These are phyloP conservation scores for Kernera saxatilis DNA, from an alignment of 345 rosid genomes.

Conservation along the genomic window DNA sequence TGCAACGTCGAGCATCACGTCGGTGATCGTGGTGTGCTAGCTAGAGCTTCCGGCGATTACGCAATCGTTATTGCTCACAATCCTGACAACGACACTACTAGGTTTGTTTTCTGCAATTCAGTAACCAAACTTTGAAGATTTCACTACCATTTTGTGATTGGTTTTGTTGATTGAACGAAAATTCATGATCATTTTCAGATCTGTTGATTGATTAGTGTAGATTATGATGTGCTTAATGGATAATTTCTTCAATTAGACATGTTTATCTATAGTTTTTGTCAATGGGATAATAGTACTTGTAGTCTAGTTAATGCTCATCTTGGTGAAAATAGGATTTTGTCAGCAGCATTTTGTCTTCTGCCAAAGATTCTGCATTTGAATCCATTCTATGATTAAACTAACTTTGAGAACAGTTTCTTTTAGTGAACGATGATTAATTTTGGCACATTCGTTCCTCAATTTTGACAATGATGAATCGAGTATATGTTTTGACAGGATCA, in stretches of 20 bases:
- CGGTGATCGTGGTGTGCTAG: constrained; percentile 60
- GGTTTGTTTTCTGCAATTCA: constrained; percentile 21
- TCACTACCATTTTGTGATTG: background rate
- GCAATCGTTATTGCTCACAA: constrained; percentile 64
- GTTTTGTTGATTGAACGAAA: background rate
- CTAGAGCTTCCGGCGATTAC: constrained; percentile 55
- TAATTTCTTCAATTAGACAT: too few relatives aligned
- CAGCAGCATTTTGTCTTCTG: too few relatives aligned
- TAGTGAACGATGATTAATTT: background rate
- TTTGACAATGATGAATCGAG: background rate
- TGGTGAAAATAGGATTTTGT: background rate
- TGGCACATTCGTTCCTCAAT: background rate
- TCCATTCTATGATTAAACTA: background rate
- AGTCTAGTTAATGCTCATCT: background rate
- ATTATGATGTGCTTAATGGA: background rate
- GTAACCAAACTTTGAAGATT: background rate
- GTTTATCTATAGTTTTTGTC: too few relatives aligned
- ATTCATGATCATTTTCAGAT: background rate
- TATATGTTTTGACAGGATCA: constrained; percentile 34
- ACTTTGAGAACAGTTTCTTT: background rate
- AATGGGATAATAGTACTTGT: too few relatives aligned
- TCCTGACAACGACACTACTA: constrained; percentile 59
- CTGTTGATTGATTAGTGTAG: background rate
- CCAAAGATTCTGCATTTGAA: background rate
- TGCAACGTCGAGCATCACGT: constrained; percentile 76